A percentile compares a stretch with the other conserved stretches of the same genome.
phyloP scores from a whole-genome alignment of 2,329 filamentous ascomycete genomes.

The Plectosphaerella cucumerina region DNA sequence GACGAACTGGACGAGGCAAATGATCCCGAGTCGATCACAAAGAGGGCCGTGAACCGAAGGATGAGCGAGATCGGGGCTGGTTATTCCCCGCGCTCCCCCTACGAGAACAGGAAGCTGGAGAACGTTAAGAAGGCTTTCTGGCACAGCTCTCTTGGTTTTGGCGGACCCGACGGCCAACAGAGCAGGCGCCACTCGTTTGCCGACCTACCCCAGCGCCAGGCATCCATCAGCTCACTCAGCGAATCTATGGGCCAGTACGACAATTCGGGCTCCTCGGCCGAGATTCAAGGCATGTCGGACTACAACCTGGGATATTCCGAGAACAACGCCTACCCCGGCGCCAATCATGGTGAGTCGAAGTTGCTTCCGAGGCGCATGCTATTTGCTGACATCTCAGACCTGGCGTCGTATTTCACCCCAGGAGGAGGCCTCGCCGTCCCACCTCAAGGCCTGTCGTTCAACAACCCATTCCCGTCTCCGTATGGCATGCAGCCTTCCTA shows the following conservation, averaged over 20 bases:
- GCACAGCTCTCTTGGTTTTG: constrained; percentile 68
- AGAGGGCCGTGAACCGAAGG: constrained; percentile 42
- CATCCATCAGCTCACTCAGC: constrained; percentile 57
- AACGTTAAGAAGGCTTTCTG: constrained; percentile 65
- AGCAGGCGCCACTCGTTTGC: constrained; percentile 79
- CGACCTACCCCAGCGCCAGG: constrained; percentile 60
- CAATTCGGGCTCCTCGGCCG: constrained; percentile 27
- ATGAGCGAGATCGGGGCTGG: constrained; percentile 54
- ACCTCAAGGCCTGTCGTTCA: constrained; percentile 32
- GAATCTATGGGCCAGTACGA: constrained; percentile 48
- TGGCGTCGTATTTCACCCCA: constrained; percentile 33
- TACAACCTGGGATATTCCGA: constrained; percentile 36
- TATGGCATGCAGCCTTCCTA: constrained; percentile 42
- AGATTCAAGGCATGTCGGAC: constrained; percentile 38
- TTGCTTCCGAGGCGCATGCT: background rate
- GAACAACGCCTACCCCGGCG: constrained; percentile 27
- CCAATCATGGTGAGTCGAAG: constrained; percentile 34
- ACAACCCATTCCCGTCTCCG: constrained; percentile 39
- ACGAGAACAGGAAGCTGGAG: constrained; percentile 60
- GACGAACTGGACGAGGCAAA: constrained; percentile 64
- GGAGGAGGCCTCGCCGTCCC: constrained; percentile 21
- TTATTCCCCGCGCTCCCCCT: constrained; percentile 39
- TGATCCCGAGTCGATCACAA: constrained; percentile 45
- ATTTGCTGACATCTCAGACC: constrained; percentile 17
- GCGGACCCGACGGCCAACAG: constrained; percentile 60